Conservation (phyloP, 139 green algal genomes). For the Chlamydomonas eustigma region DNA sequence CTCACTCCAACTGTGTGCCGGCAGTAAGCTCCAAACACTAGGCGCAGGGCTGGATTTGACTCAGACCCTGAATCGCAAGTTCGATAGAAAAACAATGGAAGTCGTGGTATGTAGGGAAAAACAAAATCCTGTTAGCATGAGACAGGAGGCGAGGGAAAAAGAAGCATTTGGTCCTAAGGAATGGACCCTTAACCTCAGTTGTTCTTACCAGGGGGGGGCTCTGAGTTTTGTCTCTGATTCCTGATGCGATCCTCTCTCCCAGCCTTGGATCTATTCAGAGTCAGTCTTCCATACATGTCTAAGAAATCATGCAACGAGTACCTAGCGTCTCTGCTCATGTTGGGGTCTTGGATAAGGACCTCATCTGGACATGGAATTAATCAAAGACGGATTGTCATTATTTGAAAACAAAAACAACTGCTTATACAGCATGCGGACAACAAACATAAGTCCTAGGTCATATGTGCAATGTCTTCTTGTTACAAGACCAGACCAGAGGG, state of each 20-base stretch:
- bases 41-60: slow-evolving; percentile 1
- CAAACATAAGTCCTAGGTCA: not conserved
- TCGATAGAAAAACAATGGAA: no score
- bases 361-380: not conserved
- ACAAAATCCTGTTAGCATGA: not conserved
- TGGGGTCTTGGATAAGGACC: slow-evolving; percentile 11
- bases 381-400: no score
- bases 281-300: slow-evolving; percentile 12
- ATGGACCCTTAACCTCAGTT: no score
- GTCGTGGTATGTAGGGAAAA: not conserved
- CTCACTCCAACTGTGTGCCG: slow-evolving; percentile 4
- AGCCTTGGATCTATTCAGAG: slow-evolving; percentile 9
- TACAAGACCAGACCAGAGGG: no score
- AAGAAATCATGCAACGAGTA: slow-evolving; percentile 17
- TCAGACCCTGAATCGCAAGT: slow-evolving; percentile 6
- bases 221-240: not conserved
- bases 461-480: not conserved
- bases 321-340: not conserved
- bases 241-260: slow-evolving; percentile 14
- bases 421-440: not conserved
- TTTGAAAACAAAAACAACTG: not conserved
- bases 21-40: slow-evolving; percentile 23
- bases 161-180: not conserved
- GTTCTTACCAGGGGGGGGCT: slow-evolving; percentile 4
- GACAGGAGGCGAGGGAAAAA: not conserved